Percentiles rank a stretch among this genome's conserved stretches.
These are phyloP conservation scores for Drechslera avenae DNA, from an alignment of 2,329 filamentous ascomycete species.

Conservation along the genomic window DNA sequence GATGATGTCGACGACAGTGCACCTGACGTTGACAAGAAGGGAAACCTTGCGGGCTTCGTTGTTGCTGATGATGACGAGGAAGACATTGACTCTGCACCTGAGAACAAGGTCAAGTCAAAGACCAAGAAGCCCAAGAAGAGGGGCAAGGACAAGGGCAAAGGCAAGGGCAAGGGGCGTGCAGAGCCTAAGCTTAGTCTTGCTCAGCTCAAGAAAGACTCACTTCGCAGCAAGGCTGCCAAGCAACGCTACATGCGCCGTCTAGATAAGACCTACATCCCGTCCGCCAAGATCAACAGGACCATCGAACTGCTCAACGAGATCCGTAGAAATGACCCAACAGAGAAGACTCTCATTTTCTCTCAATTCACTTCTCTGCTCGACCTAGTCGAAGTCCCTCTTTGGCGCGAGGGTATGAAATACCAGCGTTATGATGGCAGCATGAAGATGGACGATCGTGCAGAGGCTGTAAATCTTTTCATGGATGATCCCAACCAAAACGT, in stretches of 20 bases:
- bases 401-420: slow-evolving; percentile 62
- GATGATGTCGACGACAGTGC: slow-evolving; percentile 39
- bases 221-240: slow-evolving; percentile 67
- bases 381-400: slow-evolving; percentile 74
- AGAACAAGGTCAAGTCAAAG: slow-evolving; percentile 33
- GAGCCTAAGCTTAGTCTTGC: slow-evolving; percentile 59
- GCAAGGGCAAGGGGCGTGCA: slow-evolving; percentile 50
- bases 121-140: slow-evolving; percentile 12
- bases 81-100: neutral
- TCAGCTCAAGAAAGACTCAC: slow-evolving; percentile 69
- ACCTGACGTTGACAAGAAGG: slow-evolving; percentile 44
- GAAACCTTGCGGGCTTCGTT: slow-evolving; percentile 59
- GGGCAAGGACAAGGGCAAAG: slow-evolving; percentile 44
- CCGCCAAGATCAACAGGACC: slow-evolving; percentile 74
- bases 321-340: slow-evolving; percentile 56
- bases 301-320: slow-evolving; percentile 66
- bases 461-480: slow-evolving; percentile 70
- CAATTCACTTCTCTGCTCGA: slow-evolving; percentile 82
- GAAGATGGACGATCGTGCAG: slow-evolving; percentile 67
- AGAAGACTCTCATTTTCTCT: slow-evolving; percentile 83
- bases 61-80: slow-evolving; percentile 55
- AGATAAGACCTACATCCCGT: slow-evolving; percentile 71
- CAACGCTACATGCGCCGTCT: slow-evolving; percentile 72
- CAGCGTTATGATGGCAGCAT: slow-evolving; percentile 79
- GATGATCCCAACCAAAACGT: slow-evolving; percentile 65